A percentile compares a stretch with the other conserved stretches of the same genome.
Conservation (phyloP, 2,329 filamentous ascomycete genomes). For the Alternaria ventricosa region DNA sequence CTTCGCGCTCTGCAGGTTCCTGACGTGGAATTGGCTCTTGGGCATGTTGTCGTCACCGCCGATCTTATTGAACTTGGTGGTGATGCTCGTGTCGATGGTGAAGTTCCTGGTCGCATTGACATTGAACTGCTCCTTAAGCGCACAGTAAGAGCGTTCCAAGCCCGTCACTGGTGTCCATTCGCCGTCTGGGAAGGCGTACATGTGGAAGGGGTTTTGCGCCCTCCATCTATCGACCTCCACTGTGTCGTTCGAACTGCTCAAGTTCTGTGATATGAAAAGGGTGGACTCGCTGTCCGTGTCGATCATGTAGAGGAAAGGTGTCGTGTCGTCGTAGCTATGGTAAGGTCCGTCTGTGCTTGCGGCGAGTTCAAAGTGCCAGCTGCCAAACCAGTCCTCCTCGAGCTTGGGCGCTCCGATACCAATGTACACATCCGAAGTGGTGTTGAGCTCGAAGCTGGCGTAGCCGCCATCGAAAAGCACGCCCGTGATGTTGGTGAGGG, state of each 20-base stretch:
- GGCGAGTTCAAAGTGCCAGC: slow-evolving; percentile 82
- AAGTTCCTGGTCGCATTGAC: slow-evolving; percentile 66
- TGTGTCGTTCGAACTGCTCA: slow-evolving; percentile 62
- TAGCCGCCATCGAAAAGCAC: slow-evolving; percentile 71
- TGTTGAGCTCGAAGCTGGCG: slow-evolving; percentile 67
- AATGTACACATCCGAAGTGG: slow-evolving; percentile 74
- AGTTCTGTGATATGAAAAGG: slow-evolving; percentile 77
- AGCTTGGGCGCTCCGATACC: slow-evolving; percentile 74
- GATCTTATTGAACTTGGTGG: slow-evolving; percentile 66
- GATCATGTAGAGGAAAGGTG: slow-evolving; percentile 74
- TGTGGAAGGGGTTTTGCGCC: slow-evolving; percentile 66
- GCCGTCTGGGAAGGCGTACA: slow-evolving; percentile 75
- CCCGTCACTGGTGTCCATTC: slow-evolving; percentile 67
- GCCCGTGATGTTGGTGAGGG: slow-evolving; percentile 49
- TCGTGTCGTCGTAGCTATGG: slow-evolving; percentile 66
- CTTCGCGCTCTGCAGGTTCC: slow-evolving; percentile 73
- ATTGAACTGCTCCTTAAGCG: slow-evolving; percentile 70
- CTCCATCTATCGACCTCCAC: slow-evolving; percentile 62
- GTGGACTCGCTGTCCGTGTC: slow-evolving; percentile 84
- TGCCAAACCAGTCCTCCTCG: slow-evolving; percentile 63
- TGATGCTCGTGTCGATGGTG: slow-evolving; percentile 69
- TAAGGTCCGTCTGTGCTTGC: slow-evolving; percentile 81
- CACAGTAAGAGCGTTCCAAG: slow-evolving; percentile 81
- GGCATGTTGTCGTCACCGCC: slow-evolving; percentile 64
- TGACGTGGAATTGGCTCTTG: slow-evolving; percentile 88